phyloP scores from a whole-genome alignment of 1,139 yeast species.

The Zygoascus sp. region DNA sequence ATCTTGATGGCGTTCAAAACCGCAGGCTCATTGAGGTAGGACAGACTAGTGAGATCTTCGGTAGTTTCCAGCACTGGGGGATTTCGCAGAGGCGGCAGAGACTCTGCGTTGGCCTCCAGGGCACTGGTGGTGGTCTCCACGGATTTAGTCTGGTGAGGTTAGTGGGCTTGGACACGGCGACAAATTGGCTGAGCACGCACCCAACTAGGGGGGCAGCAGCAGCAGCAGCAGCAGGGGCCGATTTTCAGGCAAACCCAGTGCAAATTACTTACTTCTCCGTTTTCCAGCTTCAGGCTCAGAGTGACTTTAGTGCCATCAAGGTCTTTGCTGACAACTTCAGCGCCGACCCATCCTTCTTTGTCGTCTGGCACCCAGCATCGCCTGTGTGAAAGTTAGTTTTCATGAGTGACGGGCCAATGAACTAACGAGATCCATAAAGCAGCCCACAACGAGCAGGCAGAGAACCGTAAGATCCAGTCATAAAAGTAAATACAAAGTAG shows the following conservation, averaged over 20 bases:
- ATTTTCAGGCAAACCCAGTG: neutral
- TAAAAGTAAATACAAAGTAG: no score
- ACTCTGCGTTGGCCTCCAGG: slow-evolving; percentile 42
- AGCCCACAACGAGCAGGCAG: no score
- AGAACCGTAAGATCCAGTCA: no score
- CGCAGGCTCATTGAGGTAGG: slow-evolving; percentile 89
- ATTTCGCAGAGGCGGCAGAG: slow-evolving; percentile 74
- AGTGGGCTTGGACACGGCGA: neutral
- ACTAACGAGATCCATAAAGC: no score
- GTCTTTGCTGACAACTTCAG: slow-evolving; percentile 58
- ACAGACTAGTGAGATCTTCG: slow-evolving; percentile 87
- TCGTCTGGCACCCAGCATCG: slow-evolving; percentile 97
- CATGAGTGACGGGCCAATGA: neutral
- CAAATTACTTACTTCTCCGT: slow-evolving; percentile 40
- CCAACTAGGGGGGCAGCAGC: no score
- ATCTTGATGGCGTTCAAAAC: slow-evolving; percentile 90
- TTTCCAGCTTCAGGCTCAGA: slow-evolving; percentile 59
- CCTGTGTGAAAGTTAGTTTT: slow-evolving; percentile 25
- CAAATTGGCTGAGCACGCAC: no score
- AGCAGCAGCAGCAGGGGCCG: neutral
- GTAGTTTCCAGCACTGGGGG: slow-evolving; percentile 93
- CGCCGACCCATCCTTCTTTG: slow-evolving; percentile 87
- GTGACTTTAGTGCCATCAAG: slow-evolving; percentile 48
- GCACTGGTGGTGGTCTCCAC: slow-evolving; percentile 36
- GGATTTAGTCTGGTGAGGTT: slow-evolving; percentile 22